Percentiles rank a stretch among this genome's conserved stretches.
phyloP scores from a whole-genome alignment of 2,329 filamentous ascomycete genomes.

The Thelonectria olida region DNA sequence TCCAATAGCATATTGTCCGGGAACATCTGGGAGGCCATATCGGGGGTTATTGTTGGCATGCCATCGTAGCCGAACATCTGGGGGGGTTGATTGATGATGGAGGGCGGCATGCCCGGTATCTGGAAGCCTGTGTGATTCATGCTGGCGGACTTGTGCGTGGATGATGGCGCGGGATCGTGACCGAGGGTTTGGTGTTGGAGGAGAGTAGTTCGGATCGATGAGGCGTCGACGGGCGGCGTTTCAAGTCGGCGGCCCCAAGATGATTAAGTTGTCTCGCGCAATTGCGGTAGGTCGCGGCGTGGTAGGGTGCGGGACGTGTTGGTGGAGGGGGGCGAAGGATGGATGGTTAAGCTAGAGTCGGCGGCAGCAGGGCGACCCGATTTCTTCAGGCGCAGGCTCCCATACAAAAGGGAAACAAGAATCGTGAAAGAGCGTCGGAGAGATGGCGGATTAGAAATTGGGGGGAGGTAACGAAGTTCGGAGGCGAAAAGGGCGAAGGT shows the following conservation, averaged over 20 bases:
- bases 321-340: constrained; percentile 3
- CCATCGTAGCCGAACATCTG: constrained; percentile 78
- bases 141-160: constrained; percentile 10
- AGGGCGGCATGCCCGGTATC: constrained; percentile 66
- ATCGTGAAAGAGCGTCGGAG: neutral
- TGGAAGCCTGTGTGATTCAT: constrained; percentile 65
- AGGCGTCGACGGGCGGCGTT: neutral
- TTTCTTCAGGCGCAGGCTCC: neutral
- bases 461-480: neutral
- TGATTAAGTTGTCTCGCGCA: constrained; percentile 2
- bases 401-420: neutral
- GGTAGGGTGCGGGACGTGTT: constrained; percentile 1
- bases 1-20: constrained; percentile 66
- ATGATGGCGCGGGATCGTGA: neutral
- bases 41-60: constrained; percentile 63
- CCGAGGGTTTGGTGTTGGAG: constrained; percentile 4
- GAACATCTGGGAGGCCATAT: constrained; percentile 69
- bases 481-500: neutral
- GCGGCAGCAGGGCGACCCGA: neutral
- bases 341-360: neutral
- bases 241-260: neutral
- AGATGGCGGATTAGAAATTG: neutral
- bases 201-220: neutral
- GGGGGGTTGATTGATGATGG: constrained; percentile 72
- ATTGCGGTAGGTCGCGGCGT: neutral